Evolutionary conservation across 208 protist genomes (phyloP).

Genomic region (Kentomonas sorsogonicus): DNA sequence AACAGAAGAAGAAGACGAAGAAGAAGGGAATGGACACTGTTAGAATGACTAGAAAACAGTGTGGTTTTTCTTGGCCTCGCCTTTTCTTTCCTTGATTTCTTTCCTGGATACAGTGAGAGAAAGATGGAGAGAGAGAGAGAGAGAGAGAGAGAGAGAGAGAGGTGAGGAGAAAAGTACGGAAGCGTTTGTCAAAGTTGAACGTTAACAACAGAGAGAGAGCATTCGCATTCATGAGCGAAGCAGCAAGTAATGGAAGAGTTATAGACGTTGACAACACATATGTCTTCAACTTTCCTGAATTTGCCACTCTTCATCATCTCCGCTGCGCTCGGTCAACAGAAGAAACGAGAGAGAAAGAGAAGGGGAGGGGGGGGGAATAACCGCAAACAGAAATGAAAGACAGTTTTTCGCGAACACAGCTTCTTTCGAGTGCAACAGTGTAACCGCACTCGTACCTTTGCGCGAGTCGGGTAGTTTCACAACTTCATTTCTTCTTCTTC

Average conservation of each 20-base stretch:
- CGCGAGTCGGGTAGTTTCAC: no score
- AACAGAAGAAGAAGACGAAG: background rate
- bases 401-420: no score
- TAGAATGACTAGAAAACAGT: conserved; percentile 1
- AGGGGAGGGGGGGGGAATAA: no score
- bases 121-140: conserved; percentile 1
- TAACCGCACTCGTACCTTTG: no score
- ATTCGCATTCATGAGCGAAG: background rate
- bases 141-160: background rate
- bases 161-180: conserved; percentile 2
- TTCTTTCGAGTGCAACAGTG: no score
- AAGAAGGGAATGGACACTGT: no score
- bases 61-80: background rate
- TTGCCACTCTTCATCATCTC: no score
- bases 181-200: background rate
- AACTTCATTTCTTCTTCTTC: no score
- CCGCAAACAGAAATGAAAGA: no score
- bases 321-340: no score
- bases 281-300: background rate
- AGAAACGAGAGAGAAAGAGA: no score
- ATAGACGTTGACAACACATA: background rate
- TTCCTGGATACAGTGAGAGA: background rate
- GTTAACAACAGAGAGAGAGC: background rate
- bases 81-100: background rate
- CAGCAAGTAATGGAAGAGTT: background rate